These are phyloP conservation scores for Geotrichum fermentans DNA, from an alignment of 1,139 yeast genomes.

Conservation along the genomic window DNA sequence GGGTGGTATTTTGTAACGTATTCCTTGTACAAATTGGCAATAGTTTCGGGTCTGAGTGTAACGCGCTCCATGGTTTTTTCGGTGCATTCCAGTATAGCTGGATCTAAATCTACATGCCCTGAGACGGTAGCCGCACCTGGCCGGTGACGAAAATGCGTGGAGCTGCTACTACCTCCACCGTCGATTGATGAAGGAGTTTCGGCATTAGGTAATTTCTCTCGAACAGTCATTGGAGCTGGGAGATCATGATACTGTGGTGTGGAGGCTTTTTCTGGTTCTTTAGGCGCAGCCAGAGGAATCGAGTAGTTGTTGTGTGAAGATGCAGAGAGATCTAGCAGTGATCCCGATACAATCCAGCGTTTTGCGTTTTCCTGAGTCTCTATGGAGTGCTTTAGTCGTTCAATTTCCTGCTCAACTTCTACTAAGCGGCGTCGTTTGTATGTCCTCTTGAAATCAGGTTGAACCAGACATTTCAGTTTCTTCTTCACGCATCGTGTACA, in stretches of 20 bases:
- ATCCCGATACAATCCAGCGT: slow-evolving; percentile 23
- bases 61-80: slow-evolving; percentile 68
- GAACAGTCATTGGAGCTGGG: slow-evolving; percentile 7
- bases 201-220: not conserved
- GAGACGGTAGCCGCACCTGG: slow-evolving; percentile 11
- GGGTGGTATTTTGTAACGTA: slow-evolving; percentile 75
- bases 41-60: slow-evolving; percentile 54
- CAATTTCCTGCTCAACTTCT: slow-evolving; percentile 74
- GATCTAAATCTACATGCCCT: slow-evolving; percentile 16
- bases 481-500: slow-evolving; percentile 77
- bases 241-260: slow-evolving; percentile 16
- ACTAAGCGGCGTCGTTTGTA: slow-evolving; percentile 74
- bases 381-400: slow-evolving; percentile 57
- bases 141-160: slow-evolving; percentile 1
- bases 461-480: slow-evolving; percentile 62
- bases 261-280: slow-evolving; percentile 1
- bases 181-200: slow-evolving; percentile 14
- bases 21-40: slow-evolving; percentile 61
- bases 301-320: slow-evolving; percentile 1
- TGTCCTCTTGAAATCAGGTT: slow-evolving; percentile 80
- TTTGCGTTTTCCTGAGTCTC: slow-evolving; percentile 32
- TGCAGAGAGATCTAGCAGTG: slow-evolving; percentile 14
- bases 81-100: slow-evolving; percentile 40
- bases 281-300: slow-evolving; percentile 19
- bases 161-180: slow-evolving; percentile 9